Base-by-base conservation (phyloP, 192 early-diverging fungal genomes). In the Coemansia sp. region DNA sequence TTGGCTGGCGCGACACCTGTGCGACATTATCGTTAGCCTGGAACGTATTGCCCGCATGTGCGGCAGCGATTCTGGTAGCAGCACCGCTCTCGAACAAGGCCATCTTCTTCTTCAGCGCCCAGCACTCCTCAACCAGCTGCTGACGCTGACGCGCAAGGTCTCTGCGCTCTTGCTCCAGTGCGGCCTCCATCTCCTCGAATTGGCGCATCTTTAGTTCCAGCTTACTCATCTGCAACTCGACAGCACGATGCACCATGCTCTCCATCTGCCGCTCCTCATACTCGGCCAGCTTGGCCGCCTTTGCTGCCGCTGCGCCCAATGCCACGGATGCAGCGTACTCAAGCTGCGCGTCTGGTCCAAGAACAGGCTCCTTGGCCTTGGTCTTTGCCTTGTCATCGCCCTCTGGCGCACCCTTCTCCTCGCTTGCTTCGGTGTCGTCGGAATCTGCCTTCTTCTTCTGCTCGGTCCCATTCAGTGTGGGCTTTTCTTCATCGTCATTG, bases 121-220 rank as follows among this genome's bases (percentile, higher is more conserved):
- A 75, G 63, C 81, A 79, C 32, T 83, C 81, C 61, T 83, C 77
- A 38, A 80, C 71, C 17, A 85, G 67, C 59, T 74, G 71, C 65
- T 77, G 74, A 12, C 77, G 72, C 67, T 79, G 74, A 17, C 71
- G 69, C 62, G 90, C 92, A 10, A 98, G 74, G 17, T 95, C 91
- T 62, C 86, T 84, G 70, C 91, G 83, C 79, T 99, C 97, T n/a
- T 85, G 84, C 60, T 97, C 97, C 12, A 99, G 73, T 4, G 95
- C 81, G 16, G 80, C 84, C 75, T 97, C 98, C 60, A 98, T 70
- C 71, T 97, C 92, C 49, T 96, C 89, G 74, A 99, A 95, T 76
- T 98, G 93, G 65, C 86, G 79, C 88, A 98, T 87, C 77, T 99
- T 99, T 22, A 94, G 84, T 64, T 95, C 91, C 59, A 98, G 66